These are phyloP conservation scores for Hansenula lynferdii DNA, from an alignment of 1,139 yeast genomes.

Conservation along the genomic window DNA sequence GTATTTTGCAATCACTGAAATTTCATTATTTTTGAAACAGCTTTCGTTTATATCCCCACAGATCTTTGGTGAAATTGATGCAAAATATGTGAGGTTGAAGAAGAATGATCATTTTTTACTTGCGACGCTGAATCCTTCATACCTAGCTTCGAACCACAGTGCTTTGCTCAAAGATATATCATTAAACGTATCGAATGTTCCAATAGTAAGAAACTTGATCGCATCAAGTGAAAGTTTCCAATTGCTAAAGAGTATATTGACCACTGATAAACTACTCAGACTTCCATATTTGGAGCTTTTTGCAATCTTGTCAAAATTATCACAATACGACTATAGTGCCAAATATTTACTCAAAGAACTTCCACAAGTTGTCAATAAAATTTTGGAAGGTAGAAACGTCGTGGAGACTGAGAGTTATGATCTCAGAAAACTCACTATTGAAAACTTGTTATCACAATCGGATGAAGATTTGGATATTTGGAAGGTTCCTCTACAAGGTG, in stretches of 20 bases:
- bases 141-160: slow-evolving; percentile 20
- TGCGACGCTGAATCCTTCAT: slow-evolving; percentile 28
- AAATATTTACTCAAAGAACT: slow-evolving; percentile 20
- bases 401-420: slow-evolving; percentile 27
- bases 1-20: slow-evolving; percentile 22
- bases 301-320: slow-evolving; percentile 25
- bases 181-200: slow-evolving; percentile 22
- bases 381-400: slow-evolving; percentile 24
- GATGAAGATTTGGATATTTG: slow-evolving; percentile 25
- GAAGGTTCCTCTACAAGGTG: slow-evolving; percentile 24
- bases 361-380: slow-evolving; percentile 30
- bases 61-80: slow-evolving; percentile 21
- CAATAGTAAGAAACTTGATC: slow-evolving; percentile 25
- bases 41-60: slow-evolving; percentile 23
- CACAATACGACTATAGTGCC: slow-evolving; percentile 22
- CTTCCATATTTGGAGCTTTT: slow-evolving; percentile 32
- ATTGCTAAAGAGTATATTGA: slow-evolving; percentile 19
- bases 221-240: slow-evolving; percentile 20
- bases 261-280: slow-evolving; percentile 19
- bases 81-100: slow-evolving; percentile 18
- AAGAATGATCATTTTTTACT: slow-evolving; percentile 20
- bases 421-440: slow-evolving; percentile 8
- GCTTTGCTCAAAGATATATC: slow-evolving; percentile 16
- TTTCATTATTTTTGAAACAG: slow-evolving; percentile 24
- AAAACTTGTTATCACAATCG: slow-evolving; percentile 16